Evolutionary conservation across 495 filamentous ascomycete genomes (phyloP), one percentile per base, ranked within the genome.

Genomic region (Copromyces sp.): DNA sequence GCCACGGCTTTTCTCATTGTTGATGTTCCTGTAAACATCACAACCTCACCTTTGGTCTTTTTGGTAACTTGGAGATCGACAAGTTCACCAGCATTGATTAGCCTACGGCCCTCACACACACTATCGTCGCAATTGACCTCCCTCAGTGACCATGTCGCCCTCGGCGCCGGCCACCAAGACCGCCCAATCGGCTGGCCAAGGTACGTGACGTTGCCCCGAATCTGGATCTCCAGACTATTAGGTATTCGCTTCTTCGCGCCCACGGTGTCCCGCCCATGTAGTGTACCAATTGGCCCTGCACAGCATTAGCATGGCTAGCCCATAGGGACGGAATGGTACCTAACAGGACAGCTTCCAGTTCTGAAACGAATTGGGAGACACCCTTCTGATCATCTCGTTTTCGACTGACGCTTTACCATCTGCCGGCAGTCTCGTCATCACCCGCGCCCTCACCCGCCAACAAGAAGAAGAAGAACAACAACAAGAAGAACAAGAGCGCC

Each of bases 391-490:
- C n/a, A 24, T 24, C 24, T 59, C 47, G 53, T 61, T 32, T 32
- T 59, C 24, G 24, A 61, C 53, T 61, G 53, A 61, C 53, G 53
- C 53, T 24, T 61, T 61, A 32, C 53, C 53, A 61, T 16, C 53
- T 61, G 53, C 53, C 53, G 53, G 53, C 53, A 61, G 53, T 61
- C 53, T 61, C 53, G 53, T 32, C 69, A n/a, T 35, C 76, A 16
- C 47, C 74, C 44, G 70, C 72, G 39, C 42, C 68, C 14, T 53
- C 71, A 24, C 61, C 44, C 45, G 70, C 32, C 69, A 89, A 90
- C 75, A 93, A 91, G 85, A 91, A 87, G 79, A 89, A 86, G 80
- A 92, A 89, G 80, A 92, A 90, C 84, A 92, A 90, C 81, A 91
- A 88, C 81, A 86, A 81, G 61, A 81, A 80, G 72, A 78, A 81